These are phyloP conservation scores for Trichoderma virens DNA, from an alignment of 495 filamentous ascomycete species.

Conservation along the genomic window DNA sequence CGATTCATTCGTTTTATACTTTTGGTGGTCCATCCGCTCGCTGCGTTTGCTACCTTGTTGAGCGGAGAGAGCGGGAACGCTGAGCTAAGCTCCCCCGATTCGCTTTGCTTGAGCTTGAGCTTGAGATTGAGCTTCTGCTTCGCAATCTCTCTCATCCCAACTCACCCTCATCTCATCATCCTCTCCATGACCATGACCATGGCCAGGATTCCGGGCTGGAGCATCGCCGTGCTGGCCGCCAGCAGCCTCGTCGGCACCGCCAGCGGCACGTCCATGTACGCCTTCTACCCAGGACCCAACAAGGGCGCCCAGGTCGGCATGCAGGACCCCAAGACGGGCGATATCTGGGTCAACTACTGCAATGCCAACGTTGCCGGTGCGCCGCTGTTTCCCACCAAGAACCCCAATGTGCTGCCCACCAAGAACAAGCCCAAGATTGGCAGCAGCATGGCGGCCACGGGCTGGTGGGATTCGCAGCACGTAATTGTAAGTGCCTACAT, in stretches of 20 bases:
- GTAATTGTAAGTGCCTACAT: constrained; percentile 16
- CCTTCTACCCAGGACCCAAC: constrained; percentile 22
- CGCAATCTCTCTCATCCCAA: neutral
- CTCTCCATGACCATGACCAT: neutral
- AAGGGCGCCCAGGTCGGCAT: constrained; percentile 28
- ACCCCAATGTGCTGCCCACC: constrained; percentile 17
- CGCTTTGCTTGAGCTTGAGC: too few species aligned
- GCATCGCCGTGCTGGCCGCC: constrained; percentile 12
- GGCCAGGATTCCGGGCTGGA: neutral
- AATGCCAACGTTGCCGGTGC: constrained; percentile 16
- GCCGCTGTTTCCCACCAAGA: constrained; percentile 22
- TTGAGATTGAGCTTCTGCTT: neutral
- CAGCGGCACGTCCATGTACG: constrained; percentile 10
- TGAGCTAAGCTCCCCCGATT: too few species aligned
- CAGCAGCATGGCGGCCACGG: constrained; percentile 28
- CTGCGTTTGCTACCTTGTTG: too few species aligned
- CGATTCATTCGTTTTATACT: too few species aligned
- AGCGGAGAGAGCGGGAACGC: too few species aligned
- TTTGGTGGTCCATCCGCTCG: too few species aligned
- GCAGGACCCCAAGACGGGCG: constrained; percentile 25
- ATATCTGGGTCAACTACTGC: constrained; percentile 30
- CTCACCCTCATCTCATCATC: neutral
- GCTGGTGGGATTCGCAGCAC: constrained; percentile 20
- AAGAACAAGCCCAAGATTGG: constrained; percentile 20
- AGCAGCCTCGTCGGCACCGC: constrained; percentile 32